These are phyloP conservation scores for Sugiyamaella japonica DNA, from an alignment of 1,139 yeast species.

Conservation along the genomic window DNA sequence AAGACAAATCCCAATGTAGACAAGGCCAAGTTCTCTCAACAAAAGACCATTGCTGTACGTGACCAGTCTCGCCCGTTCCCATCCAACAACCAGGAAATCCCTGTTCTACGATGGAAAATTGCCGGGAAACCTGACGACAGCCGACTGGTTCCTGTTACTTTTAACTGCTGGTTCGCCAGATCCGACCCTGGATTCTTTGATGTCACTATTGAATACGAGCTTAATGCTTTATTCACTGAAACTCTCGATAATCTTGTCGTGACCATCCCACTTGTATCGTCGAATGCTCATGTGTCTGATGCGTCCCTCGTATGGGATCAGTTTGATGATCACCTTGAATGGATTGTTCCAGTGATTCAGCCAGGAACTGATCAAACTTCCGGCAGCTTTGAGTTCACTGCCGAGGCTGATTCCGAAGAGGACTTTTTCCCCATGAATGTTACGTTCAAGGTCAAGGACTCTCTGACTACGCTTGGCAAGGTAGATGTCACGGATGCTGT, in stretches of 20 bases:
- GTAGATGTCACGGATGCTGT: constrained; percentile 50
- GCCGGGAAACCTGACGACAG: constrained; percentile 48
- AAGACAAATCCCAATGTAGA: constrained; percentile 97
- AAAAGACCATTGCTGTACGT: constrained; percentile 66
- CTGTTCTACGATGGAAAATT: constrained; percentile 81
- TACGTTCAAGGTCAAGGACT: constrained; percentile 46
- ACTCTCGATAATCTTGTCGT: constrained; percentile 59
- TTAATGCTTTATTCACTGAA: constrained; percentile 50
- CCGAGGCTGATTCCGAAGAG: constrained; percentile 77
- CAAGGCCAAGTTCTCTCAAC: constrained; percentile 60
- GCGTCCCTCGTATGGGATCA: constrained; percentile 40
- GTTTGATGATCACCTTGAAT: constrained; percentile 43
- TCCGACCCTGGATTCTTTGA: constrained; percentile 59
- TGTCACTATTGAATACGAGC: constrained; percentile 87
- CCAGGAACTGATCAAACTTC: constrained; percentile 45
- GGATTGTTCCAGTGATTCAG: constrained; percentile 45
- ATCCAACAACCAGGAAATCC: constrained; percentile 82
- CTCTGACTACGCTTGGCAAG: constrained; percentile 45
- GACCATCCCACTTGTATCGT: constrained; percentile 60
- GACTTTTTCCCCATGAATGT: constrained; percentile 86
- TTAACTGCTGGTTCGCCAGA: constrained; percentile 83
- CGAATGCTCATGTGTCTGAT: constrained; percentile 55
- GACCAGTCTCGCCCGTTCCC: constrained; percentile 84
- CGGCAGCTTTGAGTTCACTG: constrained; percentile 79
- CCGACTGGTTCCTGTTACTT: constrained; percentile 63